These are phyloP conservation scores for Trapa incisa DNA, from an alignment of 345 rosid genomes.

Conservation along the genomic window DNA sequence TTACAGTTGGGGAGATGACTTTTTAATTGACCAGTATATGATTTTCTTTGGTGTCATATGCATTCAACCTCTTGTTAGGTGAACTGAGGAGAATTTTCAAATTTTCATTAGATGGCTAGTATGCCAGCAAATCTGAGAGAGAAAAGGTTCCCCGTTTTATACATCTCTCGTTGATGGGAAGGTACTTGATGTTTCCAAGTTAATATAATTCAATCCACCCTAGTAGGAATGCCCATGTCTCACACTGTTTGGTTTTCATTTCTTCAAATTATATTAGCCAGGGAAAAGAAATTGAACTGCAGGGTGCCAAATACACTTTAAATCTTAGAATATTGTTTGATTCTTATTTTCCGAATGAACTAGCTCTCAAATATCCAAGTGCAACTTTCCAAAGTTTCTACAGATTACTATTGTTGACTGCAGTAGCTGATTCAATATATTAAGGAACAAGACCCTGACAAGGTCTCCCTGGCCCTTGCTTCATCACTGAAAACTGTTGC, in stretches of 20 bases:
- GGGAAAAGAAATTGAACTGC: background rate
- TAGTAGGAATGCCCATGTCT: no score
- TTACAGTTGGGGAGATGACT: no score
- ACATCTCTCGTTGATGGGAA: conserved; percentile 66
- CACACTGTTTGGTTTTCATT: background rate
- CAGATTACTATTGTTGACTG: conserved; percentile 56
- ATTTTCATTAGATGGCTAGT: conserved; percentile 26
- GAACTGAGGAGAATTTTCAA: background rate
- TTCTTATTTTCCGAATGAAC: background rate
- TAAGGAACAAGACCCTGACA: conserved; percentile 86
- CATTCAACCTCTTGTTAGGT: background rate
- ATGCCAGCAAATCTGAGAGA: conserved; percentile 66
- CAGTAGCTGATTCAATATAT: conserved; percentile 55
- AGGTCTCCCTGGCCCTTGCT: conserved; percentile 76
- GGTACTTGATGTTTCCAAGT: conserved; percentile 11
- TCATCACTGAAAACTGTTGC: conserved; percentile 75
- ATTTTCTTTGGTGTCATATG: background rate
- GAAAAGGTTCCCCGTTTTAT: conserved; percentile 44
- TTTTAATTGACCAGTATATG: background rate
- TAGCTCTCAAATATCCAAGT: background rate
- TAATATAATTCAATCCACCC: background rate
- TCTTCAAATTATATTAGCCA: background rate
- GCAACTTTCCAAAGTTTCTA: conserved; percentile 1
- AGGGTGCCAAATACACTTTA: background rate
- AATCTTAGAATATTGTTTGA: background rate